Evolutionary conservation across 257 asterid species (phyloP), one percentile per base, ranked within the genome.

Genomic region (Nicotiana knightiana): DNA sequence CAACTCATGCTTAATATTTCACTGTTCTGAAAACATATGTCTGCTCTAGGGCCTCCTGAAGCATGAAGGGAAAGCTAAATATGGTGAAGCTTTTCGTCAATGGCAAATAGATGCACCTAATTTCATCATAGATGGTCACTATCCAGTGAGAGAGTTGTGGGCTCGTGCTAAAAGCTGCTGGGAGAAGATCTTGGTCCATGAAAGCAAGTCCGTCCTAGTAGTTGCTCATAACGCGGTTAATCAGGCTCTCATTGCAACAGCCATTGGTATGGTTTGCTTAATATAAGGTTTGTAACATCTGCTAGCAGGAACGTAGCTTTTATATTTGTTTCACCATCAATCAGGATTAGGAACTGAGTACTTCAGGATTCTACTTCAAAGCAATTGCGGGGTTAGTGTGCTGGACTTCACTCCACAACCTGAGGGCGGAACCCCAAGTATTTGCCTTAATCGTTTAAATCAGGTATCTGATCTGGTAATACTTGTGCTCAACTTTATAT

Each of bases 221-320:
- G 99, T 94, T 82, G 99, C 98, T 87, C 99, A 96, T 81, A 94
- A 94, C 92, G 99, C 98, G 64, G 98, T 94, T 84, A 94, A 96
- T 85, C 98, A 96, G 87, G 99, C 99, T 82, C 97, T 96, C 82
- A 92, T 96, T 79, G 98, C 99, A 86, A 93, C 98, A 37, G 97
- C 99, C 28, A 84, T 96, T 26, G 99, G 98, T 95, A 90, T 37
- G 75, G 26, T 70, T 80, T 30, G 17, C 55, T 32, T 82, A 71
- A 37, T 9, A 10, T 75, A 55, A 61, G 30, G 64, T 51, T 7
- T 28, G 71, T 70, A 26, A 28, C 54, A 24, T 43, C 6, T 24
- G 16, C 33, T 11, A 39, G 63, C 68, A 32, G 24, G 30, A 15
- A 64, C 18, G 12, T 55, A 17, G 24, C 35, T 53, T 10, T 6